A percentile compares a stretch with the other conserved stretches of the same genome.
phyloP scores from a whole-genome alignment of 495 filamentous ascomycete species.

The Sordaria brevicollis region DNA sequence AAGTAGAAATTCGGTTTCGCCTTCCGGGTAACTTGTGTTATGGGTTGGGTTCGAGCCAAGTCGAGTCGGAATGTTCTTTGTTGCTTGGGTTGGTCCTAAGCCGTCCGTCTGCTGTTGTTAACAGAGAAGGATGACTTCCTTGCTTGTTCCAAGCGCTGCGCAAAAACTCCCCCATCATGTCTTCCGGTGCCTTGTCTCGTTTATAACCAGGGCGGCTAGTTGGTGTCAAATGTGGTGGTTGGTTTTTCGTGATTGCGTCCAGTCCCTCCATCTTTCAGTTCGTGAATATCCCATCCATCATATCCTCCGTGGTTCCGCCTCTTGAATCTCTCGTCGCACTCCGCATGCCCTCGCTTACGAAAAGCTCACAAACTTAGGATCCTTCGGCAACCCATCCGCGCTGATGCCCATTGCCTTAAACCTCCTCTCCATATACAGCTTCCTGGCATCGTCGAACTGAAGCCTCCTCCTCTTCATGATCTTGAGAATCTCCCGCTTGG shows the following conservation, averaged over 20 bases:
- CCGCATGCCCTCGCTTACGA: slow-evolving; percentile 40
- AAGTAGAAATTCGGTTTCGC: neutral
- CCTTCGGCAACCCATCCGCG: slow-evolving; percentile 74
- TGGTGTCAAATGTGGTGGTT: neutral
- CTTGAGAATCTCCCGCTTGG: slow-evolving; percentile 67
- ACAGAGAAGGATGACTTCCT: neutral
- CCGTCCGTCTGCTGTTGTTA: neutral
- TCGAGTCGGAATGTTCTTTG: neutral
- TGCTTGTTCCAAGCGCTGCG: neutral
- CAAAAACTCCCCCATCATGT: neutral
- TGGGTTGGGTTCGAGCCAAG: too few relatives aligned
- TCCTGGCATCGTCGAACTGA: slow-evolving; percentile 82
- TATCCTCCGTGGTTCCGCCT: neutral
- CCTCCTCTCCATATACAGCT: slow-evolving; percentile 70
- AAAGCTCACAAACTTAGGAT: slow-evolving; percentile 93
- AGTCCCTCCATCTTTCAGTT: neutral
- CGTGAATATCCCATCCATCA: neutral
- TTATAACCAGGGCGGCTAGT: neutral
- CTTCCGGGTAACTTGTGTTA: neutral
- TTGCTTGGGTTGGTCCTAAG: neutral
- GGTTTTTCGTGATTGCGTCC: neutral
- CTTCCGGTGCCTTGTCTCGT: neutral
- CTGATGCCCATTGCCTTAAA: slow-evolving; percentile 83
- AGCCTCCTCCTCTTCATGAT: slow-evolving; percentile 78
- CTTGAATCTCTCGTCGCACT: too few relatives aligned